Conservation (phyloP, 2,329 filamentous ascomycete genomes). For the Fusarium sambucinum region DNA sequence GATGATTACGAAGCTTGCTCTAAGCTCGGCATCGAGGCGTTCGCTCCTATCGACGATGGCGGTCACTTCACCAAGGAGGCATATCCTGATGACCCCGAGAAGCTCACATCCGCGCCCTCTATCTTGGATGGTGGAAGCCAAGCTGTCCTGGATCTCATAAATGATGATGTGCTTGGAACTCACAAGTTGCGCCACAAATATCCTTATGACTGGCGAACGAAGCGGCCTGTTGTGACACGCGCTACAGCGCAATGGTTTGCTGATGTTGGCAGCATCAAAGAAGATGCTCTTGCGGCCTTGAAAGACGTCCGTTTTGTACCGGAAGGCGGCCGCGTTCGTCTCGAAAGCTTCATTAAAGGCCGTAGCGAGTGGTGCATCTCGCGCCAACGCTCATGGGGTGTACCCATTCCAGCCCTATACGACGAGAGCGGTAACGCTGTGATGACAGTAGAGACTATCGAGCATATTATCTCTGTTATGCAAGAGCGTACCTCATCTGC, state of each 20-base stretch:
- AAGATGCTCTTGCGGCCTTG: conserved; percentile 76
- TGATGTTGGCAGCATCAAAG: conserved; percentile 86
- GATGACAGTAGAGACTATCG: conserved; percentile 82
- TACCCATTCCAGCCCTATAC: conserved; percentile 93
- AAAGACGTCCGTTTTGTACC: conserved; percentile 83
- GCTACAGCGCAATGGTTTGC: conserved; percentile 99
- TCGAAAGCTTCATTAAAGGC: conserved; percentile 87
- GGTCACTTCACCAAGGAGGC: conserved; percentile 86
- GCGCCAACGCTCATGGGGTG: conserved; percentile 93
- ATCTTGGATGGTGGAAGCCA: conserved; percentile 78
- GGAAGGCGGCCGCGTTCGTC: conserved; percentile 75
- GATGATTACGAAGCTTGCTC: conserved; percentile 92
- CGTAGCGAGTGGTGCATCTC: conserved; percentile 99
- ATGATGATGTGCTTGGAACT: conserved; percentile 72
- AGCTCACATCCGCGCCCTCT: conserved; percentile 74
- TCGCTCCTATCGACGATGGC: conserved; percentile 85
- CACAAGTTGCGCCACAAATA: conserved; percentile 90
- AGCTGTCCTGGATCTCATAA: conserved; percentile 77
- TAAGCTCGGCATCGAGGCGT: conserved; percentile 75
- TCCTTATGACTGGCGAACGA: conserved; percentile 97
- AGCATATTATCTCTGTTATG: conserved; percentile 86
- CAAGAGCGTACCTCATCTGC: conserved; percentile 84
- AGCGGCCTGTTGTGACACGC: conserved; percentile 88
- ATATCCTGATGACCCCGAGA: conserved; percentile 74
- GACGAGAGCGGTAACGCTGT: conserved; percentile 77